Conservation (phyloP, 352 stramenopile genomes). For the Phytophthora lateralis region DNA sequence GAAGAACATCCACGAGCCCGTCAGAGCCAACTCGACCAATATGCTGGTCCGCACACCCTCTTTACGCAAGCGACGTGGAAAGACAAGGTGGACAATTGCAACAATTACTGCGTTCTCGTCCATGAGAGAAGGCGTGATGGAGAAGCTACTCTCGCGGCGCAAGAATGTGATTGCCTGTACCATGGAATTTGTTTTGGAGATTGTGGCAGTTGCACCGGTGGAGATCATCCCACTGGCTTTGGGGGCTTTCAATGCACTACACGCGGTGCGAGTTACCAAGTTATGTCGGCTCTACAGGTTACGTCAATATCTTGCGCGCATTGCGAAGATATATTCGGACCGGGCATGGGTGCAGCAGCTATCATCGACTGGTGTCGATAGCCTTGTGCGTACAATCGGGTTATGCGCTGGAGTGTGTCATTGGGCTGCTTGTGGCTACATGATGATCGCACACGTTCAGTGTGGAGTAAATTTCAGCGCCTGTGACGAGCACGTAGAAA, state of each 20-base stretch:
- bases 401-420: constrained; percentile 48
- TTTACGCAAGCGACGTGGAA: constrained; percentile 2
- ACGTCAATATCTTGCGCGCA: constrained; percentile 35
- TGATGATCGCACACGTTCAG: constrained; percentile 58
- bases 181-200: constrained; percentile 48
- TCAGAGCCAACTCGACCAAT: constrained; percentile 22
- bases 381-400: constrained; percentile 42
- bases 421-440: constrained; percentile 71
- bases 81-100: constrained; percentile 56
- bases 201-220: constrained; percentile 52
- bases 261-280: constrained; percentile 66
- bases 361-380: constrained; percentile 64
- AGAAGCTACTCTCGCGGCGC: neutral
- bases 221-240: constrained; percentile 47
- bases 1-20: constrained; percentile 46
- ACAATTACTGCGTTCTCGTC: constrained; percentile 30
- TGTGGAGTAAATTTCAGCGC: constrained; percentile 53
- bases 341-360: constrained; percentile 45
- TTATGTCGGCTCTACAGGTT: constrained; percentile 59
- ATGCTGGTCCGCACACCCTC: constrained; percentile 1
- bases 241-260: constrained; percentile 50
- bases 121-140: constrained; percentile 3
- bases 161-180: constrained; percentile 15
- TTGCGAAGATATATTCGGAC: constrained; percentile 56
- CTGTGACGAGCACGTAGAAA: constrained; percentile 45